A percentile compares a stretch with the other conserved stretches of the same genome.
These are phyloP conservation scores for Pseudonitzschia delicatissima DNA, from an alignment of 108 stramenopile genomes.

Conservation along the genomic window DNA sequence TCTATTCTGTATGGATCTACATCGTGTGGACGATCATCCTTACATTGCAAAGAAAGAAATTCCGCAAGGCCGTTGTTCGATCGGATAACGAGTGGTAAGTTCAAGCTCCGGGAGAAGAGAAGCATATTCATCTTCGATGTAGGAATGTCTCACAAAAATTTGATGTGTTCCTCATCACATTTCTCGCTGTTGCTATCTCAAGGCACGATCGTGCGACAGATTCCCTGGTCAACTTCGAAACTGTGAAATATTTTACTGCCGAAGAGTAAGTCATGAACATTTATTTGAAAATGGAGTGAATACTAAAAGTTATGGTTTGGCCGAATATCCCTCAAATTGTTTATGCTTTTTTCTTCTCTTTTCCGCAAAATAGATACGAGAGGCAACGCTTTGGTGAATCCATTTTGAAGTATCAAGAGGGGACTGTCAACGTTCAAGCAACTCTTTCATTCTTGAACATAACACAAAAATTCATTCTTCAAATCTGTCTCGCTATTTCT, in stretches of 20 bases:
- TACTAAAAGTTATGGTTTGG: no score
- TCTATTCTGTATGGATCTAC: constrained; percentile 90
- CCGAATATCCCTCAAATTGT: not conserved
- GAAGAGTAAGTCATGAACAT: constrained; percentile 45
- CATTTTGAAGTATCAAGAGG: constrained; percentile 76
- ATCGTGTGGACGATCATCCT: constrained; percentile 86
- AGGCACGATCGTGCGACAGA: constrained; percentile 89
- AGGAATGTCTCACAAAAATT: no score
- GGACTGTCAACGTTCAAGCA: constrained; percentile 80
- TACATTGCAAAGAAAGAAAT: constrained; percentile 95
- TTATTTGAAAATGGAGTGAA: not conserved
- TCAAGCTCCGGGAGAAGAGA: not conserved
- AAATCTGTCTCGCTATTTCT: constrained; percentile 72
- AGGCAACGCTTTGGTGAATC: constrained; percentile 64
- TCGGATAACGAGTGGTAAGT: constrained; percentile 85
- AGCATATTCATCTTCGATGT: no score
- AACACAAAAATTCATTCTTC: constrained; percentile 84
- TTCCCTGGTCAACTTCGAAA: constrained; percentile 92
- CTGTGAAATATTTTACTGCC: constrained; percentile 96
- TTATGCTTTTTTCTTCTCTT: not conserved
- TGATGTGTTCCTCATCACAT: no score
- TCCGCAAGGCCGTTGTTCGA: constrained; percentile 84
- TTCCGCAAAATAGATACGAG: constrained; percentile 55
- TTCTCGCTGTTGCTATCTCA: not conserved
- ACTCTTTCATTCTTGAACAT: constrained; percentile 87